phyloP scores from a whole-genome alignment of 352 stramenopile genomes.

The Bremia lactucae region DNA sequence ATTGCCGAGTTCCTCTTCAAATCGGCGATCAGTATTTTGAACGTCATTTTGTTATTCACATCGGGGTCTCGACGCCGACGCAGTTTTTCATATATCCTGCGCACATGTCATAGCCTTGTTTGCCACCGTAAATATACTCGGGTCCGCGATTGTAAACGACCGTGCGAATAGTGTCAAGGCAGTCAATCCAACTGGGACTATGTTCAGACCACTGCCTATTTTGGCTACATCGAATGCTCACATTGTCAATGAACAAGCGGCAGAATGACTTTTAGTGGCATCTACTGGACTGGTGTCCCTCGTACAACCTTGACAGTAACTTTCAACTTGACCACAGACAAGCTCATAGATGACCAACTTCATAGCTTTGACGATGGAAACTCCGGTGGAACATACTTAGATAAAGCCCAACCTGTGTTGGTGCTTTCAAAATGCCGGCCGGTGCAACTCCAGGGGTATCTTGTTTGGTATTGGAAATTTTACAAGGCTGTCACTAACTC shows the following conservation, averaged over 20 bases:
- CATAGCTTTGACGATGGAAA: constrained; percentile 65
- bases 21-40: constrained; percentile 50
- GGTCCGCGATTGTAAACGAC: constrained; percentile 48
- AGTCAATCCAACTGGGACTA: constrained; percentile 63
- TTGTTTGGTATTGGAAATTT: constrained; percentile 72
- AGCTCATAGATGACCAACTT: constrained; percentile 49
- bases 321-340: constrained; percentile 38
- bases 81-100: constrained; percentile 62
- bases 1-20: constrained; percentile 21
- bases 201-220: constrained; percentile 4
- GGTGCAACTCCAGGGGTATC: constrained; percentile 34
- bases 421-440: constrained; percentile 29
- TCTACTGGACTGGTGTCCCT: constrained; percentile 45
- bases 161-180: constrained; percentile 41
- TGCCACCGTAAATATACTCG: constrained; percentile 46
- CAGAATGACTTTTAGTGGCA: constrained; percentile 42
- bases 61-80: constrained; percentile 31
- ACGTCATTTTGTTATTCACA: constrained; percentile 31
- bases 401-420: constrained; percentile 37
- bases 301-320: constrained; percentile 30
- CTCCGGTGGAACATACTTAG: constrained; percentile 36
- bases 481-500: constrained; percentile 41
- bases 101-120: constrained; percentile 33
- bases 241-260: constrained; percentile 10
- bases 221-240: too few relatives aligned